Evolutionary conservation across 371 early-diverging fungal species (phyloP), one percentile per base, ranked within the genome.

Genomic region (Funneliformis caledonium): DNA sequence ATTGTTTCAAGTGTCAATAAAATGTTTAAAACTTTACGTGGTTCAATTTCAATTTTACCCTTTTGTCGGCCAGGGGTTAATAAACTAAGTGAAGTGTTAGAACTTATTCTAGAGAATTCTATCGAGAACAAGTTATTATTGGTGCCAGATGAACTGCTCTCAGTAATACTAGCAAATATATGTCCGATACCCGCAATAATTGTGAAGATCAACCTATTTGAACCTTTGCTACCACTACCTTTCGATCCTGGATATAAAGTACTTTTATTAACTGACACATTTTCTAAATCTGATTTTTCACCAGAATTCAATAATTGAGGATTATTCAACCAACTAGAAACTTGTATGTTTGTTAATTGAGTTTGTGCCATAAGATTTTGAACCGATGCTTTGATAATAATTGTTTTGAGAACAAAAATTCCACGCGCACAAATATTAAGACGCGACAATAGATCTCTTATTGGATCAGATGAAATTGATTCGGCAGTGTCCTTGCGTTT

Each of bases 1-100:
- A 93, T 85, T 11, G 84, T 84, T 76, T 90, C 88, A 37, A 94
- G 85, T 12, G 85, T 88, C 45, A 90, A 89, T 78, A 93, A 86
- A 2, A 91, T 76, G 56, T 89, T 91, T 50, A 92, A 81, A 0
- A 91, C 84, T 33, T 90, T 84, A 11, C 85, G 87, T 48, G 45
- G 22, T 77, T 86, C 69, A 80, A 77, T 81, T 82, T 82, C 75
- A 45, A 67, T n/a, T 85, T 83, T 8, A 31, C 8, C 19, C 82
- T 83, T 16, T 64, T 7, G 19, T 43, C 75, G 79, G 19, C 81
- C 19, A 6, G 42, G 8, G 19, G 85, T 62, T 9, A 83, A 78
- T 31, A 84, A 85, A 16, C 85, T 84, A 14, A 88, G 81, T 60
- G 87, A 87, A 0, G 86, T 87, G 79, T 87, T 87, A 19, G 87